Base-by-base conservation (phyloP, 2,329 filamentous ascomycete species). In the Nemania sp. region DNA sequence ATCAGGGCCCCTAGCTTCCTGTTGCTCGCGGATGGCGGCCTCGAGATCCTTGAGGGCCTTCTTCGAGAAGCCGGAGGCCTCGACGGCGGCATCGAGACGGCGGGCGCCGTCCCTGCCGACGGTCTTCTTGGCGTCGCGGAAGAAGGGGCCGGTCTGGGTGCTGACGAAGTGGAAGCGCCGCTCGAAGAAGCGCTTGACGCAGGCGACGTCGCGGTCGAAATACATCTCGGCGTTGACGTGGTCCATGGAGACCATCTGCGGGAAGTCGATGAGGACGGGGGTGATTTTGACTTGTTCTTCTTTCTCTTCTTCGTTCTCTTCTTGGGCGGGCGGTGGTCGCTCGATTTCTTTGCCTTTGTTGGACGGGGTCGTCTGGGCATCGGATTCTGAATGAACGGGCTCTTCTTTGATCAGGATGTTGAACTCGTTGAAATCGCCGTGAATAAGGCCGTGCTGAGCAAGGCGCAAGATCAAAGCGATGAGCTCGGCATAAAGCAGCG, bases 341-440 rank as follows among this genome's bases (percentile, higher is more conserved):
- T 56, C 50, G 42, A 50, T 34, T 23, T 54, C 50, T 57, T 60
- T 51, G 40, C 52, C 52, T 46, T 66, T 53, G 26, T 40, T 39
- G 50, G 60, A 36, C 34, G 54, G 72, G 5, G 73, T 71, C 19
- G 73, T 73, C 14, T 65, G 64, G 64, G 60, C 17, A n/a, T 70
- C 64, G 28, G 45, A 14, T 8, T 39, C 56, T 1, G 37, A 9
- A 15, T 50, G 22, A 24, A 54, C 12, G 22, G 51, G 68, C 50
- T 79, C 83, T 70, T 97, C 93, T 68, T 94, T 91, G 70, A 99
- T 86, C 28, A 99, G 77, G 60, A 99, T 93, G 71, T 99, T 99
- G 80, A 99, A 99, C 72, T 99, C 95, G 76, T 99, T 99, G 77
- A 95, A 99, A 70, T 99, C 94, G 58, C 94, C 94, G 69, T 99